phyloP scores from a whole-genome alignment of 371 early-diverging fungal genomes.

The Chytridium lagenaria region DNA sequence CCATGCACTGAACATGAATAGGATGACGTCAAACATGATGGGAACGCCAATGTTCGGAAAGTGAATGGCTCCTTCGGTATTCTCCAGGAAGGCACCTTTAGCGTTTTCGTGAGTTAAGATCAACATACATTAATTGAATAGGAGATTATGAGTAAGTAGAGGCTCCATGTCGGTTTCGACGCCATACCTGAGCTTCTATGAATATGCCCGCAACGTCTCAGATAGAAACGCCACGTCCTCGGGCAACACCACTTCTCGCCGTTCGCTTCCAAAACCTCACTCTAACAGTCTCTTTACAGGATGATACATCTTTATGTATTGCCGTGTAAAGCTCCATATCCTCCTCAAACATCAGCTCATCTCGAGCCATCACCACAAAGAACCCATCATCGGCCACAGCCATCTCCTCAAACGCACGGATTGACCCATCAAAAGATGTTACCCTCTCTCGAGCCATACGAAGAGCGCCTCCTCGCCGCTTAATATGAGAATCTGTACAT shows the following conservation, averaged over 20 bases:
- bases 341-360: conserved; percentile 1
- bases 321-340: not conserved
- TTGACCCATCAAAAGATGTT: no score
- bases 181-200: not conserved
- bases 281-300: not conserved
- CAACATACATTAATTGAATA: no score
- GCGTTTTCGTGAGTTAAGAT: no score
- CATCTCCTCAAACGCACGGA: not conserved
- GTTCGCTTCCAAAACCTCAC: not conserved
- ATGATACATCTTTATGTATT: not conserved
- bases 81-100: not conserved
- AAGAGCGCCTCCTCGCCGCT: no score
- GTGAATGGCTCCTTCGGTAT: not conserved
- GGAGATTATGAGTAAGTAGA: not conserved
- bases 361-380: not conserved
- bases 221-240: not conserved
- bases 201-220: not conserved
- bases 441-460: no score
- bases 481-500: no score
- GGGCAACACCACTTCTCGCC: not conserved
- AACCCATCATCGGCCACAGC: not conserved
- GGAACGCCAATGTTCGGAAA: not conserved
- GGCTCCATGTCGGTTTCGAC: not conserved
- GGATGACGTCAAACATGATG: not conserved
- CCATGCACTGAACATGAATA: not conserved